phyloP scores from a whole-genome alignment of 192 early-diverging fungal species.

The Umbelopsis ramanniana region DNA sequence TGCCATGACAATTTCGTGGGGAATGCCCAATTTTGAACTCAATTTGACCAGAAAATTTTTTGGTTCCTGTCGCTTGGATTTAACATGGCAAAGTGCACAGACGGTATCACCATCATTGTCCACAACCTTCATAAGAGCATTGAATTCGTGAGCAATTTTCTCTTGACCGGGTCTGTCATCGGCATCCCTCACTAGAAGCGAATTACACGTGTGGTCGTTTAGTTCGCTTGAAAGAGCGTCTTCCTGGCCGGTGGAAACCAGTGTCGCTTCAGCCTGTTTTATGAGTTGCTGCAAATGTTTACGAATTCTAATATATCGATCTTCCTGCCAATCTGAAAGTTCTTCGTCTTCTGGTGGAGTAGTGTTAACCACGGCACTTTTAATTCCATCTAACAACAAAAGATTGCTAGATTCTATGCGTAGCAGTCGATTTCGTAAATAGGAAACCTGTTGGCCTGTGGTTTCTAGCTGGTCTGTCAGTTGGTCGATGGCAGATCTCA shows the following conservation, averaged over 20 bases:
- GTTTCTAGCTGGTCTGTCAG: conserved; percentile 8
- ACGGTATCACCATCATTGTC: conserved; percentile 6
- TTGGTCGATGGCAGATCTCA: conserved; percentile 10
- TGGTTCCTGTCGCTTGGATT: not conserved
- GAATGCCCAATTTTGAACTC: not conserved
- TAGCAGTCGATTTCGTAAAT: not conserved
- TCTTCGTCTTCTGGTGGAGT: not conserved
- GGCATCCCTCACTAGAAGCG: not conserved
- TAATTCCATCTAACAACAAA: conserved; percentile 1
- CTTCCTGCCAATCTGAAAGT: conserved; percentile 1
- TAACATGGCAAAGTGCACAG: conserved; percentile 4
- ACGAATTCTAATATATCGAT: conserved; percentile 11
- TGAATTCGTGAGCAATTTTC: not conserved
- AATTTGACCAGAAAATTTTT: not conserved
- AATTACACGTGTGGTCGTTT: not conserved
- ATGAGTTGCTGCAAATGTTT: conserved; percentile 16
- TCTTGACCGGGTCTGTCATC: not conserved
- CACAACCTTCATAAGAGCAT: not conserved
- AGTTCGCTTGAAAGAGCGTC: not conserved
- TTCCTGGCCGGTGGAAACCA: not conserved
- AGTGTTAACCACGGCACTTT: not conserved
- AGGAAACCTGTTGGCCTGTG: conserved; percentile 6
- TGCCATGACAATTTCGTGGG: not conserved
- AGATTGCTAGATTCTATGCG: conserved; percentile 16
- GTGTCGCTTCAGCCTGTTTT: not conserved